phyloP scores from a whole-genome alignment of 2,329 filamentous ascomycete genomes.

The Cordyceps farinosa region DNA sequence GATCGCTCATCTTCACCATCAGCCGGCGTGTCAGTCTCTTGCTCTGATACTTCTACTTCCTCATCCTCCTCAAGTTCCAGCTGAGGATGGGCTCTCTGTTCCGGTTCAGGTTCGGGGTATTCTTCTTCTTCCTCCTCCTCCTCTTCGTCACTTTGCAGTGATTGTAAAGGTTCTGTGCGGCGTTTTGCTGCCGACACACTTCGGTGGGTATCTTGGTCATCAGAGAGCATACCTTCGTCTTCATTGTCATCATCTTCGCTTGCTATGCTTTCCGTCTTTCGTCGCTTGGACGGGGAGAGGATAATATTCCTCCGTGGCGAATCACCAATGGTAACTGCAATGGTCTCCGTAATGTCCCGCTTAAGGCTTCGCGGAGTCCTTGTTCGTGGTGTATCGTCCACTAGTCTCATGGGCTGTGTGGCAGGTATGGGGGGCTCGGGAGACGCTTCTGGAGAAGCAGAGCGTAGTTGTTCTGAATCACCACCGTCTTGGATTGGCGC shows the following conservation, averaged over 20 bases:
- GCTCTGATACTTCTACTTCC: neutral
- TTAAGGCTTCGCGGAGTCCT: constrained; percentile 14
- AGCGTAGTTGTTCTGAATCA: neutral
- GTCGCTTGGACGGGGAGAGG: constrained; percentile 8
- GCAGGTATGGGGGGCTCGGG: constrained; percentile 24
- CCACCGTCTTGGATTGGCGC: neutral
- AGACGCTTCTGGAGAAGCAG: neutral
- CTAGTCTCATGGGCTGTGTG: constrained; percentile 12
- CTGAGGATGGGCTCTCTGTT: neutral
- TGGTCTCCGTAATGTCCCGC: constrained; percentile 2
- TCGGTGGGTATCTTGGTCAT: neutral
- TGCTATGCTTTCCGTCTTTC: constrained; percentile 14
- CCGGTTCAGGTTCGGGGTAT: neutral
- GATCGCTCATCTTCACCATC: constrained; percentile 21
- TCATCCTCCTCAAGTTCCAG: neutral
- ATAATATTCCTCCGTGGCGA: neutral
- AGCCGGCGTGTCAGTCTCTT: neutral
- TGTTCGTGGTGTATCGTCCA: constrained; percentile 8
- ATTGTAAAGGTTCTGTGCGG: neutral
- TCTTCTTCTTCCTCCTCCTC: neutral
- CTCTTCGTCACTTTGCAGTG: neutral
- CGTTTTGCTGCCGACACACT: neutral
- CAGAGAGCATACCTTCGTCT: neutral
- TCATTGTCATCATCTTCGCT: neutral
- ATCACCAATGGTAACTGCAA: constrained; percentile 16